Evolutionary conservation across 2,329 filamentous ascomycete genomes (phyloP).

Genomic region (Diaporthe longicolla): DNA sequence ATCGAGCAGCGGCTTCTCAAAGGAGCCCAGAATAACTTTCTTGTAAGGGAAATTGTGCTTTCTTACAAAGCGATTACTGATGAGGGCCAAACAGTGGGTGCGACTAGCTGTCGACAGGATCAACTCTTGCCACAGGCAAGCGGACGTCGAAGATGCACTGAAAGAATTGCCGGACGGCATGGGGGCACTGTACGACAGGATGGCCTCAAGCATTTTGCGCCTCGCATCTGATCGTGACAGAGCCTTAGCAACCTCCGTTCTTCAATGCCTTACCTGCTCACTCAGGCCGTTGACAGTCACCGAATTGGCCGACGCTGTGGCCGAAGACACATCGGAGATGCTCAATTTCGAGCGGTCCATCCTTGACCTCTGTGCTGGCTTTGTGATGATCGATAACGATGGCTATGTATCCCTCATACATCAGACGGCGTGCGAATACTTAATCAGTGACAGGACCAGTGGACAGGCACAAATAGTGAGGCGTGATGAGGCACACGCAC

Average conservation of each 20-base stretch:
- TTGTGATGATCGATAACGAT: constrained; percentile 17
- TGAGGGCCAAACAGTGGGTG: neutral
- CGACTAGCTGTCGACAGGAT: constrained; percentile 5
- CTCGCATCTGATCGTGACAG: neutral
- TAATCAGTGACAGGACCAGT: neutral
- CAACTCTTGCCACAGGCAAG: neutral
- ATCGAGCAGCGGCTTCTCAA: constrained; percentile 8
- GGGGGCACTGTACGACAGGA: constrained; percentile 9
- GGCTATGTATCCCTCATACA: constrained; percentile 13
- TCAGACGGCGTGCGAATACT: constrained; percentile 24
- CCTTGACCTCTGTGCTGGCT: constrained; percentile 40
- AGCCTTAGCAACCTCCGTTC: neutral
- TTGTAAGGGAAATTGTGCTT: too few species aligned
- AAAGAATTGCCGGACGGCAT: constrained; percentile 12
- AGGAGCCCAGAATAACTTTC: neutral
- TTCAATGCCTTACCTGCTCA: constrained; percentile 11
- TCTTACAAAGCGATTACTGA: too few species aligned
- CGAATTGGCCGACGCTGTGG: neutral
- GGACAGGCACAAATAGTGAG: neutral
- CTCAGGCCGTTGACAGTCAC: neutral
- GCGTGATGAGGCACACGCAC: constrained; percentile 9
- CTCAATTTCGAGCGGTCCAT: constrained; percentile 30
- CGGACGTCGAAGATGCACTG: neutral
- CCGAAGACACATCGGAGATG: neutral
- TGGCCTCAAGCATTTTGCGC: neutral